Base-by-base conservation (phyloP, 73 alveolate species). In the Symbiodinium pilosum region DNA sequence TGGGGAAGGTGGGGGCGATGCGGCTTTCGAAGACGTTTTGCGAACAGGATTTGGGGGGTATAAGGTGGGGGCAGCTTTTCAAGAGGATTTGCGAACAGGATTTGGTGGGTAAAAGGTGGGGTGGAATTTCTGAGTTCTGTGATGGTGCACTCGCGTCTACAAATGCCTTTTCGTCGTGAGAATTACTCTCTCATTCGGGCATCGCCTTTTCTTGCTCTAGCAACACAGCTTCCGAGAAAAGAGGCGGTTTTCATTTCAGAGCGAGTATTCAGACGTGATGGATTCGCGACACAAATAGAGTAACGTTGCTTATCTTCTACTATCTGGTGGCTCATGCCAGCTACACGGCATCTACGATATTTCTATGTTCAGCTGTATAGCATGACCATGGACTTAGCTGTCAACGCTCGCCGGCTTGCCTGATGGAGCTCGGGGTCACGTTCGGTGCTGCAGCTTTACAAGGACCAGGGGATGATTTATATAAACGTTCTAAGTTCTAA, bases 161-260 rank as follows among this genome's bases (percentile, higher is more conserved):
- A 47, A 47, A 47, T 47, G 8, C 64, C 64, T 16, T 47, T 47
- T 47, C 64, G 64, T 47, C 64, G 64, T 47, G 64, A 47, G 16
- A 47, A 16, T 47, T 8, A 47, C 64, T 47, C 64, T 47, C 64
- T 47, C 64, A 47, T 47, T 8, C 64, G 16, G 64, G 64, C 16
- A 16, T 87, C 41, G 64, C 64, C 42, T 51, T 81, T 56, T 87
- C 84, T 81, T n/a, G n/a, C n/a, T 52, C 56, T 32, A 81, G 94
- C 42, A 81, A 81, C 85, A 52, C 40, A 12, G 84, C 64, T 30
- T 87, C 84, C 83, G 94, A n/a, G n/a, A n/a, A n/a, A 87, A 56
- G 94, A 52, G 26, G 24, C 38, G 43, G 42, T 36, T 47, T 47
- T 47, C 64, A 47, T 16, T 47, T 47, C 64, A 16, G 24, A 47